Conservation (phyloP, 495 filamentous ascomycete species). For the Geopyxis carbonaria region DNA sequence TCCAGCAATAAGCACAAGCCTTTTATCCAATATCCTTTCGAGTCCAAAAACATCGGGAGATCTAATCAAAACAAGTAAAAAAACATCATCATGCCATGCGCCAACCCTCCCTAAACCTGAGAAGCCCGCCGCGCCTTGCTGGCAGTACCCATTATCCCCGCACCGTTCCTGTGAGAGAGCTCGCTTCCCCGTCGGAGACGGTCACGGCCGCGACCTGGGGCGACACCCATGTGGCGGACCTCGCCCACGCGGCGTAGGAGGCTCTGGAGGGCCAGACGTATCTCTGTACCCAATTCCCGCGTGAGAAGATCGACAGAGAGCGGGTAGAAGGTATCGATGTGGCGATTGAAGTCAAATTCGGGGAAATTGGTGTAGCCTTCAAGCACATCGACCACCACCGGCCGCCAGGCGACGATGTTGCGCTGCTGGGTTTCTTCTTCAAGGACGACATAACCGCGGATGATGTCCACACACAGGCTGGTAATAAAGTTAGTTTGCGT, state of each 20-base stretch:
- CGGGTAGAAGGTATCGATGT: slow-evolving; percentile 72
- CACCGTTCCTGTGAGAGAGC: slow-evolving; percentile 11
- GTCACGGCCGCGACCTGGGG: slow-evolving; percentile 10
- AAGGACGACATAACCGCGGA: slow-evolving; percentile 59
- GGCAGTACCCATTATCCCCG: neutral
- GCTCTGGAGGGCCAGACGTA: neutral
- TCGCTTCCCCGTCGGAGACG: slow-evolving; percentile 19
- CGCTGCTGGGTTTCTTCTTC: slow-evolving; percentile 91
- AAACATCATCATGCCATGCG: no score
- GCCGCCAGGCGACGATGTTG: slow-evolving; percentile 90
- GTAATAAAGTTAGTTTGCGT: slow-evolving; percentile 7
- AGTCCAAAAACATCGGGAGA: no score
- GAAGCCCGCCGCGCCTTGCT: no score
- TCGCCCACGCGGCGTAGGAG: slow-evolving; percentile 2
- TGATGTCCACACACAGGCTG: slow-evolving; percentile 77
- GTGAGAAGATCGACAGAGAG: slow-evolving; percentile 65
- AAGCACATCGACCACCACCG: slow-evolving; percentile 93
- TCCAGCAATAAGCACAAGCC: no score
- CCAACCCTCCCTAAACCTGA: no score
- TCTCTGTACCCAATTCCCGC: slow-evolving; percentile 35
- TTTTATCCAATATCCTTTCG: no score
- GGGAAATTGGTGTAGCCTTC: slow-evolving; percentile 87
- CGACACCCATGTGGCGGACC: slow-evolving; percentile 10
- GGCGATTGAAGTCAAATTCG: slow-evolving; percentile 58
- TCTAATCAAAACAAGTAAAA: no score